These are phyloP conservation scores for Pterulicium gracile DNA, from an alignment of 1,284 basidiomycete species.

Conservation along the genomic window DNA sequence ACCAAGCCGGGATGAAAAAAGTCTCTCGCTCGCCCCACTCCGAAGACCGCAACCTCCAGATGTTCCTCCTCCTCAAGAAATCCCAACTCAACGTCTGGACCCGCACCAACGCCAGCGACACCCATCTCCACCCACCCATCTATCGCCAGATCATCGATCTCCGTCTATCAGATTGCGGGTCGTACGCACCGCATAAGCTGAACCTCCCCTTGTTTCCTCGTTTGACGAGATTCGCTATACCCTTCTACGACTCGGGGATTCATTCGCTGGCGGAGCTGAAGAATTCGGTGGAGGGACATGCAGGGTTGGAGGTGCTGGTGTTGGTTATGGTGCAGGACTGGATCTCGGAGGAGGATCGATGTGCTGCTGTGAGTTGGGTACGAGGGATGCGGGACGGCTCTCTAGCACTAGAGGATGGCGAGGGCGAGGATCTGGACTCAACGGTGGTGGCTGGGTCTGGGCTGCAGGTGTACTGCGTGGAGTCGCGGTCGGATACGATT, in stretches of 20 bases:
- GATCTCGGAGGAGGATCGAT: neutral
- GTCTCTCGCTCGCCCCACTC: neutral
- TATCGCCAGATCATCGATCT: neutral
- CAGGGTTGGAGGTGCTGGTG: neutral
- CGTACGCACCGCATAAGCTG: slow-evolving; percentile 1
- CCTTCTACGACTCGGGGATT: slow-evolving; percentile 1
- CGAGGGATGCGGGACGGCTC: neutral
- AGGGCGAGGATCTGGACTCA: neutral
- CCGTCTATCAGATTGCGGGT: slow-evolving; percentile 1
- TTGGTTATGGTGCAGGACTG: neutral
- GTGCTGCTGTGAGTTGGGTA: neutral
- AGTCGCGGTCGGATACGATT: neutral
- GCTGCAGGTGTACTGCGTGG: slow-evolving; percentile 1
- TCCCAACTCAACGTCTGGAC: slow-evolving; percentile 1
- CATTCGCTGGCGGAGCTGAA: neutral
- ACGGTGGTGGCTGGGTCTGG: neutral
- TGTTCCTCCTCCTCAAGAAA: neutral
- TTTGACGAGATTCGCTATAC: neutral
- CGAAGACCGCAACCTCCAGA: slow-evolving; percentile 1
- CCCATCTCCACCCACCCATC: neutral
- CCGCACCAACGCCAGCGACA: neutral
- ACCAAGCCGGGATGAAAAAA: neutral
- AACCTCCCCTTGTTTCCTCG: neutral
- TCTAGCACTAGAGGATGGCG: neutral
- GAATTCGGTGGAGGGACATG: neutral